phyloP scores from a whole-genome alignment of 768 basidiomycete species.

The Boletus insuetus region DNA sequence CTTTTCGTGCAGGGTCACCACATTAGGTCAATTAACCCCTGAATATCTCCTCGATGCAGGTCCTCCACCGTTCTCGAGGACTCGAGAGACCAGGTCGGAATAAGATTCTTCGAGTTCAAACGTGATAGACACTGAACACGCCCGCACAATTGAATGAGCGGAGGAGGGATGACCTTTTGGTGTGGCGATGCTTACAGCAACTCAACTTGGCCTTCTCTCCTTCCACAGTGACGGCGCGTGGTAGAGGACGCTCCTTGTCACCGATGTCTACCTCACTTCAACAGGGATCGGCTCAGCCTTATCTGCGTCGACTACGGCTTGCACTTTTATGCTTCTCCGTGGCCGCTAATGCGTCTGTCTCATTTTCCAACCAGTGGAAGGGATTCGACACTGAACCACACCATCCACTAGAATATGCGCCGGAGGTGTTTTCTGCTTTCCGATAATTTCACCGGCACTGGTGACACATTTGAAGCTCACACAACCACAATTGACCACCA shows the following conservation, averaged over 20 bases:
- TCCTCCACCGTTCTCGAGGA: too few relatives aligned
- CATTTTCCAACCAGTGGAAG: background rate
- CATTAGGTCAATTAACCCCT: constrained; percentile 17
- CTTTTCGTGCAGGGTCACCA: background rate
- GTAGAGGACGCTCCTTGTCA: background rate
- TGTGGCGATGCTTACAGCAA: too few relatives aligned
- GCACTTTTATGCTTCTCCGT: constrained; percentile 51
- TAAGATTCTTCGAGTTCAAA: too few relatives aligned
- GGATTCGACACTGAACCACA: background rate
- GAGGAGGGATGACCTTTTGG: too few relatives aligned
- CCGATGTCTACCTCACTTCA: constrained; percentile 12
- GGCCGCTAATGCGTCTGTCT: constrained; percentile 59
- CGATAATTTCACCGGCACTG: constrained; percentile 65
- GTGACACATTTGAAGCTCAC: constrained; percentile 58
- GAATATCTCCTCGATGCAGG: background rate
- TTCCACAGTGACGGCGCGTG: background rate
- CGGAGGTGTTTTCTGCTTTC: constrained; percentile 80
- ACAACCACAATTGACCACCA: constrained; percentile 77
- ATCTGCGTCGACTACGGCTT: constrained; percentile 25
- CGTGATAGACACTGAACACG: too few relatives aligned
- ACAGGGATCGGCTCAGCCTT: constrained; percentile 4
- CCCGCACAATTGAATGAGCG: too few relatives aligned
- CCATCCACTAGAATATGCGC: constrained; percentile 54
- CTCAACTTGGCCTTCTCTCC: background rate
- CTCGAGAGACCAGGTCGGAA: too few relatives aligned